Percentiles rank a stretch among this genome's conserved stretches.
These are phyloP conservation scores for Tritrichomonas foetus DNA, from an alignment of 208 protist genomes.

Conservation along the genomic window DNA sequence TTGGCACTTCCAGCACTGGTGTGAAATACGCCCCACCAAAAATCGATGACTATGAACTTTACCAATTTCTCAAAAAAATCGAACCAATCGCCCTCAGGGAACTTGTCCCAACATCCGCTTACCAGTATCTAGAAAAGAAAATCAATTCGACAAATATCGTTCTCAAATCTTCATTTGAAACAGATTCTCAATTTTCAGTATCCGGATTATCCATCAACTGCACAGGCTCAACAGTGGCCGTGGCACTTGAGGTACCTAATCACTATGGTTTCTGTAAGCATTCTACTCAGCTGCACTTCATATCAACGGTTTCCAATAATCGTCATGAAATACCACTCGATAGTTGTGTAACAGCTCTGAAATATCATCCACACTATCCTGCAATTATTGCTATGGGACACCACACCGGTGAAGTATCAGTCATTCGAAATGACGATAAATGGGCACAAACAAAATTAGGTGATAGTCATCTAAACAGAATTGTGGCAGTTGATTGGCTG, in stretches of 20 bases:
- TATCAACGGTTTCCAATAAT: neutral
- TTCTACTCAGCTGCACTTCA: neutral
- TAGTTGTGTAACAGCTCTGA: neutral
- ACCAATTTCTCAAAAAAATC: neutral
- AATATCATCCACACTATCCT: constrained; percentile 14
- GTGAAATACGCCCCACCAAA: neutral
- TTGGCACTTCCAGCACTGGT: neutral
- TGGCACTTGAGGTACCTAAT: neutral
- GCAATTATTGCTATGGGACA: constrained; percentile 19
- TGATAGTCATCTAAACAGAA: neutral
- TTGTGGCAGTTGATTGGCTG: neutral
- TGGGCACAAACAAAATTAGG: constrained; percentile 17
- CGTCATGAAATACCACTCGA: neutral
- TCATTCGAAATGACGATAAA: neutral
- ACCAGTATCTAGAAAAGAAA: constrained; percentile 31
- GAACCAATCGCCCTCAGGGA: neutral
- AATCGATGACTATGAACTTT: neutral
- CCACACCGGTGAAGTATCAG: neutral
- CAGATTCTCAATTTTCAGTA: neutral
- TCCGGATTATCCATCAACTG: neutral
- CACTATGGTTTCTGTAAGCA: constrained; percentile 20
- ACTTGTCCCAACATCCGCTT: neutral
- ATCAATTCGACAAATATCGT: neutral
- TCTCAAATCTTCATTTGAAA: neutral
- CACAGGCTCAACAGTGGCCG: neutral